Evolutionary conservation across 805 yeast species (phyloP), one percentile per base, ranked within the genome.

Genomic region (Saccharomyces paradoxus): DNA sequence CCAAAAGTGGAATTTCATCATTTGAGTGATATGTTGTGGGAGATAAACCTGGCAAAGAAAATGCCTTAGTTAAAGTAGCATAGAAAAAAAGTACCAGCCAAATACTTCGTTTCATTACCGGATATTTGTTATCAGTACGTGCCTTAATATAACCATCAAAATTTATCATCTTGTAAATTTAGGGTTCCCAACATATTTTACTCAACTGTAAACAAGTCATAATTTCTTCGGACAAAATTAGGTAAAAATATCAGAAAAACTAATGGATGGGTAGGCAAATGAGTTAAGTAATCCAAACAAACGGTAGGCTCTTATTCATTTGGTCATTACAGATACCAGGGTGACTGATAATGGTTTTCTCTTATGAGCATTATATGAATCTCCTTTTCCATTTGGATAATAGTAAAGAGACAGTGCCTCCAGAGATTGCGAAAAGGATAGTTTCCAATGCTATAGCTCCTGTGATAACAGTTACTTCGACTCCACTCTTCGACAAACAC

Each of bases 1-100:
- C 99, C 52, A 86, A 74, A 53, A 94, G 74, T 14, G 92, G 89
- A 50, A 94, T 83, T 3, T 65, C 61, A 53, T 91, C 95, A 50
- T 84, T 89, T 56, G 80, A 76, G 49, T 78, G 75, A 67, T 92
- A 94, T 51, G 92, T 86, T 1, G 95, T 87, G 17, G 99, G 98
- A 0, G 98, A 96, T 27, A 90, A 92, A 7, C 98, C 98, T 0
- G 98, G 98, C 54, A 94, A 76, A 68, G 94, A 92, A 72, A 94
- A 92, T 2, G 85, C 96, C 46, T 61, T 48, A 3, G 58, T 41
- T 22, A 53, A 14, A 17, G 61, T 28, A 17, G 56, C 21, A 14
- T 48, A 54, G 21, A 53, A 44, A 29, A 56, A 37, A 10, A 53
- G 46, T 26, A 46, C 27, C 17, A 53, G 24, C 41, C 44, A 37